Percentiles rank a stretch among this genome's conserved stretches.
These are phyloP conservation scores for Pyrus betulifolia DNA, from an alignment of 306 rosid genomes.

Conservation along the genomic window DNA sequence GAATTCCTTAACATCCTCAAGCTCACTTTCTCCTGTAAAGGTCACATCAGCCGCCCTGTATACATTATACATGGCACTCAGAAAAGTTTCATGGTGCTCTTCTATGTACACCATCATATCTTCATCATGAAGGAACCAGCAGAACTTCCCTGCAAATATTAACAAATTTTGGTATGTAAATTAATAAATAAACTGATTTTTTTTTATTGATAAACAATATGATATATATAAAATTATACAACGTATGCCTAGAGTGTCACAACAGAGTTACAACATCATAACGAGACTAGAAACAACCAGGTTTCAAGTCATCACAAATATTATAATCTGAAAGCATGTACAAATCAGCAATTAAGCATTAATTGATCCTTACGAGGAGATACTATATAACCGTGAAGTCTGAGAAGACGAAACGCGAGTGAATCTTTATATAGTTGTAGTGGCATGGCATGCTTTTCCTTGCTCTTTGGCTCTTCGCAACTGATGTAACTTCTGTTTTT, in stretches of 20 bases:
- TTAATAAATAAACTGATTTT: neutral
- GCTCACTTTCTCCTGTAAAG: neutral
- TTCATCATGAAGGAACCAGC: conserved; percentile 3
- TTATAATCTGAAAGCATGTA: no score
- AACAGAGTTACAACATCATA: no score
- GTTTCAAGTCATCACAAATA: no score
- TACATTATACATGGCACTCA: neutral
- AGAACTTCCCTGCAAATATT: neutral
- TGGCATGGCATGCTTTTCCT: neutral
- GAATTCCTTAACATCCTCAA: neutral
- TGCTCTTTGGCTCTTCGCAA: neutral
- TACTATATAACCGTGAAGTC: conserved; percentile 2
- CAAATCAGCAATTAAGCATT: no score
- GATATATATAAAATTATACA: no score
- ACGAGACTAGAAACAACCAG: no score
- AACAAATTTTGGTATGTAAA: neutral
- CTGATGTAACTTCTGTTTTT: neutral
- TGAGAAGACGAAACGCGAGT: conserved; percentile 8
- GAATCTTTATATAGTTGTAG: neutral
- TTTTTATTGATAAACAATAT: no score
- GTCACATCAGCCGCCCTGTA: conserved; percentile 7
- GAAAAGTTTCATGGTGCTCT: neutral
- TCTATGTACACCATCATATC: neutral
- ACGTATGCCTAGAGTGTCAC: no score
- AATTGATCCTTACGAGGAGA: neutral